Evolutionary conservation across 1,284 basidiomycete genomes (phyloP).

Genomic region (Papiliotrema laurentii): DNA sequence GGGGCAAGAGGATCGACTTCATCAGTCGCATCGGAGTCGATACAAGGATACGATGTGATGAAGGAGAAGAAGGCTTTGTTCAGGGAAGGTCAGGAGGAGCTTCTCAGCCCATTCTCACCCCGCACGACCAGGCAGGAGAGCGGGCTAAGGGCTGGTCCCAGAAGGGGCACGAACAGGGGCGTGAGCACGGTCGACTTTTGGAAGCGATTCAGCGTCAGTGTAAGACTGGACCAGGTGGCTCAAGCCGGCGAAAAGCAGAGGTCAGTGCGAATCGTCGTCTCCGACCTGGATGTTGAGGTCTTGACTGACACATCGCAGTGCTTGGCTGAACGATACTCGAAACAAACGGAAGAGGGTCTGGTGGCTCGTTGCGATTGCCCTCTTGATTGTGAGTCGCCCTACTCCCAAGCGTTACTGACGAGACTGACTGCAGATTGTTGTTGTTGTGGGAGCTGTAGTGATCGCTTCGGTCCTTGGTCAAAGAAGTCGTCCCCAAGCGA

Average conservation of each 20-base stretch:
- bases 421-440: not conserved
- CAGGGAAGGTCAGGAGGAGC: constrained; percentile 37
- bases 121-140: constrained; percentile 10
- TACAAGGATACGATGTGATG: constrained; percentile 33
- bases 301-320: constrained; percentile 11
- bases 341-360: constrained; percentile 13
- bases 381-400: constrained; percentile 16
- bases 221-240: constrained; percentile 18
- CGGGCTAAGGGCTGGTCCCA: constrained; percentile 8
- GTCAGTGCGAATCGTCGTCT: no score
- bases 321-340: constrained; percentile 27
- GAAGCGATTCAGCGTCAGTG: constrained; percentile 37
- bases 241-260: constrained; percentile 10
- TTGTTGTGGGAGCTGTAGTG: not conserved
- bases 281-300: no score
- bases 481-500: no score
- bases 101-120: constrained; percentile 34
- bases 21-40: constrained; percentile 16
- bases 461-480: constrained; percentile 1
- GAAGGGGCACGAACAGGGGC: constrained; percentile 11
- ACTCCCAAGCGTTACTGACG: no score
- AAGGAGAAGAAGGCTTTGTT: constrained; percentile 41
- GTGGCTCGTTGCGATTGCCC: constrained; percentile 12
- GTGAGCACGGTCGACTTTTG: constrained; percentile 36
- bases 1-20: not conserved